These are phyloP conservation scores for Diophrys sp. DNA, from an alignment of 73 alveolate species.

Conservation along the genomic window DNA sequence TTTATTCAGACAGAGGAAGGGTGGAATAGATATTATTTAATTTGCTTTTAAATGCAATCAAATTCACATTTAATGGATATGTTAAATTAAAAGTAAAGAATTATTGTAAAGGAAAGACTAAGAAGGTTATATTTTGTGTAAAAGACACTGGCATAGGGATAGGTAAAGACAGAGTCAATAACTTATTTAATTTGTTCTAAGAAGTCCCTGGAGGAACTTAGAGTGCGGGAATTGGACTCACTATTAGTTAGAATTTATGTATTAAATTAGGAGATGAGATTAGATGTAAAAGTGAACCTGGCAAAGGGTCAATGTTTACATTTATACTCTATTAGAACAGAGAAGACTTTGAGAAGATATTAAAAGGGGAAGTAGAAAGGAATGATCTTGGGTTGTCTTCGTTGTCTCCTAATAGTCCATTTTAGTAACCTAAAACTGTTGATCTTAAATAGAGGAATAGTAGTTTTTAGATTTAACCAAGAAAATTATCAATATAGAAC, in stretches of 20 bases:
- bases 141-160: conserved; percentile 14
- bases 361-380: too few species aligned
- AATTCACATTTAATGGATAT: conserved; percentile 3
- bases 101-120: neutral
- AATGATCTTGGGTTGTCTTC: too few species aligned
- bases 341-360: neutral
- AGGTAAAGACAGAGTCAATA: neutral
- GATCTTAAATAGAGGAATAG: too few species aligned
- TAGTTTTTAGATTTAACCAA: too few species aligned
- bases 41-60: conserved; percentile 3
- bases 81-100: conserved; percentile 1
- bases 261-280: conserved; percentile 18
- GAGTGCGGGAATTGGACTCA: conserved; percentile 30
- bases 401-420: too few species aligned
- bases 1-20: neutral
- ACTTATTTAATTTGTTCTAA: neutral
- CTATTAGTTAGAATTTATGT: conserved; percentile 23
- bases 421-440: too few species aligned
- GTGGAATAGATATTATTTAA: conserved; percentile 7
- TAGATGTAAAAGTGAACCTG: neutral
- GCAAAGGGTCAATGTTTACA: conserved; percentile 6
- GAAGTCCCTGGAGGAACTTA: neutral
- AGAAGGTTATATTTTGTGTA: neutral
- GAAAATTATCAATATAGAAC: too few species aligned
- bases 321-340: neutral